Conservation (phyloP, 1,284 basidiomycete species). For the Melampsora abietis-canadensis region DNA sequence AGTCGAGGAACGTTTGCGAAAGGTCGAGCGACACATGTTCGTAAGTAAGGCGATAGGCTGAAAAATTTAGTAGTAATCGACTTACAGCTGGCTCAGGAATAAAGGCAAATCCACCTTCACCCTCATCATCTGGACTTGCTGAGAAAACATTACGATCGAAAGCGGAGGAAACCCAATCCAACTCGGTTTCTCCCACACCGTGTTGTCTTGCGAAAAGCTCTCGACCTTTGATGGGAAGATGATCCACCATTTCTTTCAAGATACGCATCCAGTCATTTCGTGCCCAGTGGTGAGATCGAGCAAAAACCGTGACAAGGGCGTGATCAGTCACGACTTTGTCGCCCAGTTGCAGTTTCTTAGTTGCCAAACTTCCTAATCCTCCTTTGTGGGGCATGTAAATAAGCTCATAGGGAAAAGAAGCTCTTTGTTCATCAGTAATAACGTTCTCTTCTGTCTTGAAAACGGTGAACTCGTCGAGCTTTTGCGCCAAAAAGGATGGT, state of each 20-base stretch:
- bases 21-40: not conserved
- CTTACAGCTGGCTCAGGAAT: slow-evolving; percentile 40
- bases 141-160: slow-evolving; percentile 32
- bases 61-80: not conserved
- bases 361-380: slow-evolving; percentile 24
- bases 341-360: slow-evolving; percentile 8
- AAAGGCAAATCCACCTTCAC: slow-evolving; percentile 17
- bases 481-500: slow-evolving; percentile 3
- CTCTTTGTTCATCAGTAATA: slow-evolving; percentile 3
- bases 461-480: slow-evolving; percentile 10
- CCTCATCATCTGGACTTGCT: slow-evolving; percentile 14
- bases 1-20: not conserved
- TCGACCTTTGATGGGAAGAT: slow-evolving; percentile 26
- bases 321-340: slow-evolving; percentile 21
- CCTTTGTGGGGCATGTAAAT: slow-evolving; percentile 28
- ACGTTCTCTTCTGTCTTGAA: slow-evolving; percentile 10
- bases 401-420: slow-evolving; percentile 13
- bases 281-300: not conserved
- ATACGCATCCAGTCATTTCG: slow-evolving; percentile 2
- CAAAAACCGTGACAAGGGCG: slow-evolving; percentile 6
- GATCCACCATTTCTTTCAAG: slow-evolving; percentile 34
- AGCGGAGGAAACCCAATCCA: slow-evolving; percentile 16
- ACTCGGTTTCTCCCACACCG: slow-evolving; percentile 18
- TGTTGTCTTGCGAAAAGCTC: slow-evolving; percentile 35
- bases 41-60: not conserved